These are phyloP conservation scores for Cenococcum geophilum DNA, from an alignment of 495 filamentous ascomycete genomes.

Conservation along the genomic window DNA sequence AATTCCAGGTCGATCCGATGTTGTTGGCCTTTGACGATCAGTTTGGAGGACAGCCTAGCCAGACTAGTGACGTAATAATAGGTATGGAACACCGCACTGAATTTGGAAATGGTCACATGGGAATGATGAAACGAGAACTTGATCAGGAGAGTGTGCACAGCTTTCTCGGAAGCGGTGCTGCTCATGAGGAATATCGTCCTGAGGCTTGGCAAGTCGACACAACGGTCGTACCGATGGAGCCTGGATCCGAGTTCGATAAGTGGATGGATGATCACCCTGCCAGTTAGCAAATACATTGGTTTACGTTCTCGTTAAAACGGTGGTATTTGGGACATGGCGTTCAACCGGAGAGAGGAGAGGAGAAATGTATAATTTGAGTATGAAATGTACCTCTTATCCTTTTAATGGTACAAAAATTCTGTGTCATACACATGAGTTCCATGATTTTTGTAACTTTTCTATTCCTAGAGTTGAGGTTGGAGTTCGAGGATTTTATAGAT, in stretches of 20 bases:
- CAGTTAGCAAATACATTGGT: neutral
- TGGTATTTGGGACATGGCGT: neutral
- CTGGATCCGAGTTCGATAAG: slow-evolving; percentile 36
- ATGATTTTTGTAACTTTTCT: neutral
- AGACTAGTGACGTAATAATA: slow-evolving; percentile 6
- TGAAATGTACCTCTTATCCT: neutral
- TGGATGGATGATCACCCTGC: slow-evolving; percentile 33
- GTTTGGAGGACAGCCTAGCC: neutral
- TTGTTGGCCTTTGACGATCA: slow-evolving; percentile 27
- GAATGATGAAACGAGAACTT: slow-evolving; percentile 24
- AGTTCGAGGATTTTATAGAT: slow-evolving; percentile 2
- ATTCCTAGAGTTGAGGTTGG: neutral
- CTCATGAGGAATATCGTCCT: slow-evolving; percentile 22
- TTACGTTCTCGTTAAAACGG: neutral
- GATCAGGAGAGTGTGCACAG: slow-evolving; percentile 27
- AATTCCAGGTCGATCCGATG: slow-evolving; percentile 37
- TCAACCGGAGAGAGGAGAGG: neutral
- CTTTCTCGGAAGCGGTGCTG: slow-evolving; percentile 16
- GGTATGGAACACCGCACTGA: slow-evolving; percentile 18
- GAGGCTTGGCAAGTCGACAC: slow-evolving; percentile 30
- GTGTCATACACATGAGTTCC: neutral
- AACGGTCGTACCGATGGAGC: slow-evolving; percentile 25
- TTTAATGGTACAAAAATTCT: neutral
- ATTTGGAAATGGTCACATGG: slow-evolving; percentile 23
- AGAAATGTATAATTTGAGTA: slow-evolving; percentile 1